Evolutionary conservation across 192 early-diverging fungal genomes (phyloP), one percentile per base, ranked within the genome.

Genomic region (Coemansia sp.): DNA sequence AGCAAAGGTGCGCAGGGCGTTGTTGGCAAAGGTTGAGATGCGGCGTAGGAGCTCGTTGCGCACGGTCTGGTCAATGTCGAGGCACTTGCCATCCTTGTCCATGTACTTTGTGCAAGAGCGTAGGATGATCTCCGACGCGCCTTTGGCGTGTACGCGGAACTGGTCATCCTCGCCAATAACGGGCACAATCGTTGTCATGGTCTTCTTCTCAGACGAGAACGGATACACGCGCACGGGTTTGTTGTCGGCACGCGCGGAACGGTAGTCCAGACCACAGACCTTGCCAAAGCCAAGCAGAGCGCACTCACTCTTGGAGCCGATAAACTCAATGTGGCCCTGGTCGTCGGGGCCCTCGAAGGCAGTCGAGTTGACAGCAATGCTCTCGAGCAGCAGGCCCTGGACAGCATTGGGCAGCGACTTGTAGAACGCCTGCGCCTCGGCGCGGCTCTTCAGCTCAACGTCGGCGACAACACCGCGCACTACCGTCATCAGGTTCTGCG

Each of bases 401-500:
- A 90, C 65, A 6, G 68, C 78, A 48, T 53, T 58, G 2, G 78
- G 78, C 3, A 68, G 72, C 62, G 79, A 74, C 27, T 65, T 66
- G 9, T 65, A 78, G 82, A 84, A 88, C 2, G 62, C 61, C 54
- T 82, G 75, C 15, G 68, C 74, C 4, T 83, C 74, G 12, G 66
- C 73, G 58, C 24, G 70, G 40, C 18, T 53, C 68, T 59, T 44
- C 2, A 92, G 69, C 26, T 86, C 68, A 3, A 62, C 66, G 12
- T 87, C 71, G 15, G 70, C 50, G 36, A 86, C 66, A 37, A 84
- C 62, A 35, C 94, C 95, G 7, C 87, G 81, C 19, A 95, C 93
- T 14, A 98, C 93, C 2, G 93, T 93, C 97, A 99, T 99, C 52
- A 85, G 83, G 83, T 99, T 99, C 62, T 95, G 91, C 0, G 97